phyloP scores from a whole-genome alignment of 805 yeast species.

The Candida boidinii region DNA sequence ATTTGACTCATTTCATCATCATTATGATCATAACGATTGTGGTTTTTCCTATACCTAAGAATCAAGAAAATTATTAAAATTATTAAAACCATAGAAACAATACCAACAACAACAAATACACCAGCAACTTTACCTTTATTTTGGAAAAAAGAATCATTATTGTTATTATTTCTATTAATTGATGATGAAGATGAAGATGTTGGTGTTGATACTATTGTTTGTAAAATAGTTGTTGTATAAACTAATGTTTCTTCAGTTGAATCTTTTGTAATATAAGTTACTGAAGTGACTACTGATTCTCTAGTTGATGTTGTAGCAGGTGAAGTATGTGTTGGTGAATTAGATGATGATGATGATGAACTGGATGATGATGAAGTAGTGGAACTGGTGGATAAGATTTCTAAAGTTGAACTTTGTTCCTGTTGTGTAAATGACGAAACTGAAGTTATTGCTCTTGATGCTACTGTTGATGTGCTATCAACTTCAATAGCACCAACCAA shows the following conservation, averaged over 20 bases:
- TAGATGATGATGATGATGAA: slow-evolving; percentile 7
- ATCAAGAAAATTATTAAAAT: slow-evolving; percentile 33
- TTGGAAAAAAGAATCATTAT: slow-evolving; percentile 44
- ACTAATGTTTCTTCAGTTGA: slow-evolving; percentile 18
- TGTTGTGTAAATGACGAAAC: slow-evolving; percentile 9
- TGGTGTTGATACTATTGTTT: slow-evolving; percentile 6
- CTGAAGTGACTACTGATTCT: slow-evolving; percentile 23
- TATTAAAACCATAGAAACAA: slow-evolving; percentile 46
- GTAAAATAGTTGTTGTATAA: slow-evolving; percentile 14
- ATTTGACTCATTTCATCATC: slow-evolving; percentile 4
- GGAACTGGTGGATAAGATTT: slow-evolving; percentile 10
- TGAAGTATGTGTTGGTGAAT: slow-evolving; percentile 2
- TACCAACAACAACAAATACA: slow-evolving; percentile 72
- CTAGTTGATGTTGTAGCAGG: slow-evolving; percentile 11
- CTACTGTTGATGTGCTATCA: slow-evolving; percentile 4
- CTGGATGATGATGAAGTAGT: slow-evolving; percentile 4
- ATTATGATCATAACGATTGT: not conserved
- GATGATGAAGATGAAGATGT: slow-evolving; percentile 10
- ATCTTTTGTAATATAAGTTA: slow-evolving; percentile 26
- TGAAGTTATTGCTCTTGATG: slow-evolving; percentile 3
- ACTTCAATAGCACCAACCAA: slow-evolving; percentile 2
- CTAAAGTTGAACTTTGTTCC: slow-evolving; percentile 13
- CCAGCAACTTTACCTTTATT: slow-evolving; percentile 78
- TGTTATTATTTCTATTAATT: slow-evolving; percentile 4
- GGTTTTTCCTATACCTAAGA: slow-evolving; percentile 6